Base-by-base conservation (phyloP, 495 filamentous ascomycete genomes). In the Aspergillus conjunctus region DNA sequence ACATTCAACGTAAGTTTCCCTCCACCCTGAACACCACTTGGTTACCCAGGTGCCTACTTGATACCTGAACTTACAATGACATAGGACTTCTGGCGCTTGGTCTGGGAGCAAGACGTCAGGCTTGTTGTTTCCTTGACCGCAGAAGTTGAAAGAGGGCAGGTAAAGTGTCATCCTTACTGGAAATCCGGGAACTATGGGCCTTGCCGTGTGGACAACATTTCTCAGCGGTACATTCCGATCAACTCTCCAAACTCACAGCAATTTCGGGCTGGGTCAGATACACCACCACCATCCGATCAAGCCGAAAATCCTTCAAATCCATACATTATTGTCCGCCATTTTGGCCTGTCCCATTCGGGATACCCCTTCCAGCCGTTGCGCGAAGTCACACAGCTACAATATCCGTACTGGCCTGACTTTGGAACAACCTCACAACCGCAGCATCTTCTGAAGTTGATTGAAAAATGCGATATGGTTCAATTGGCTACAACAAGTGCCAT, bases 131-230 rank as follows among this genome's bases (percentile, higher is more conserved):
- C 97, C 83, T 80, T 98, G 56, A 98, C 94, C 4, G 93, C 94
- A n/a, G 94, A 98, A 71, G 79, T 87, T 22, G 94, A 98, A 78
- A 90, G 94, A 26, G 93, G 95, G 8, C 95, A 97, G 66, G 79
- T 93, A 17, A 98, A 98, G 72, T 94, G 93, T 58, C 92, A 98
- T 69, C 88, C 89, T 1, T 98, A 96, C 71, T 98, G 94, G 94
- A 77, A 85, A 34, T 83, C 81, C n/a, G 85, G 83, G 50, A 82
- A 88, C 56, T 97, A 94, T 69, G 94, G 95, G 1, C 80, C 86
- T 20, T 83, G 97, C 51, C 85, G 83, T 69, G 82, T 98, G 26
- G 89, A 88, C 49, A 77, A 81, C 20, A 79, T 96, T 37, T 91
- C 91, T 1, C 91, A 97, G 68, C 87, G 87, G 71, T 86, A 87